Base-by-base conservation (phyloP, 106 monocot species). In the Apostasia shenzhenica region DNA sequence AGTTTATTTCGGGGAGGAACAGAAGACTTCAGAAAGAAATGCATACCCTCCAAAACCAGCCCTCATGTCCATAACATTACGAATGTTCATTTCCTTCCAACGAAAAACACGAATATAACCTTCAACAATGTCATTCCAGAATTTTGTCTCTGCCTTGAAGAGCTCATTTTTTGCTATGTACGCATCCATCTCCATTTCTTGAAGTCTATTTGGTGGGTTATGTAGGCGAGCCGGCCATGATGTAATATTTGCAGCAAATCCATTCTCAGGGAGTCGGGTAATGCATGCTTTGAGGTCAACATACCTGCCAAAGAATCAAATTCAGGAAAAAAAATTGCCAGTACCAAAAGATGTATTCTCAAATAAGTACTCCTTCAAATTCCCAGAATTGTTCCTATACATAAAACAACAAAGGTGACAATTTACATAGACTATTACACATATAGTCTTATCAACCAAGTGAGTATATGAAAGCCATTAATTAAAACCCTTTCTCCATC, bases 51-150 rank as follows among this genome's bases (percentile, higher is more conserved):
- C 97, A 83, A 89, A 99, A 46, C 85, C 92, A 79, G 97, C 97
- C 48, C 89, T 89, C 97, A 99, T 99, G 66, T 92, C 97, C 92
- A 99, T 87, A 41, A 99, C 82, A 87, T 99, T 99, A 47, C 97
- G 82, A 1, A 92, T 60, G 9, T 80, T 82, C 70, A 86, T 14
- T 43, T 87, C 80, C 58, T 84, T 87, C 97, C 89, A 92, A 44
- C 53, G 73, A 69, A 81, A 92, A 52, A 60, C 74, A 73, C 83
- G 89, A n/a, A 85, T 45, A 73, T 81, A 87, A 50, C 86, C 70
- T 72, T 52, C 80, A 81, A 99, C 67, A 9, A 83, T 81, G 1
- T 85, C 78, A 74, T 76, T 80, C 97, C 97, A 99, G 51, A 79
- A 99, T 57, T 57, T 69, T n/a, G 92, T 52, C 76, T 99, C 97